A percentile compares a stretch with the other conserved stretches of the same genome.
Conservation (phyloP, 176 grass and related monocot genomes). For the Tillandsia leiboldiana region DNA sequence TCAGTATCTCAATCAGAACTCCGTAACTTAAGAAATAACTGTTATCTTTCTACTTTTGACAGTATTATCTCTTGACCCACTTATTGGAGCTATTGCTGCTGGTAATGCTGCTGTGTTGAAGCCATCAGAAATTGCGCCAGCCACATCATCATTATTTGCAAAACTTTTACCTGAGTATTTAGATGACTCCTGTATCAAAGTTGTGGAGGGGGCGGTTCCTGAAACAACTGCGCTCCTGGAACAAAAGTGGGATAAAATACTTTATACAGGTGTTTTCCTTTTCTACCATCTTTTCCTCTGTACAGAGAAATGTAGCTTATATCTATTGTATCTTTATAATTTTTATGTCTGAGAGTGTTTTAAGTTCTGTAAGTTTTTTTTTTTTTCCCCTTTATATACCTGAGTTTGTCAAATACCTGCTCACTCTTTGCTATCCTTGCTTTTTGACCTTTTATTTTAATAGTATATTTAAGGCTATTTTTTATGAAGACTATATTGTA, state of each 20-base stretch:
- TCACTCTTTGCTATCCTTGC: neutral
- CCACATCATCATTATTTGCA: constrained; percentile 61
- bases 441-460: constrained; percentile 3
- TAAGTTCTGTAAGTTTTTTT: neutral
- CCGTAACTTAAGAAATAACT: neutral
- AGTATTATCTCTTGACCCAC: constrained; percentile 78
- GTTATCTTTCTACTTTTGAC: constrained; percentile 1
- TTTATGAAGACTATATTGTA: no score
- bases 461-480: neutral
- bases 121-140: constrained; percentile 77
- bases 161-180: constrained; percentile 79
- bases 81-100: constrained; percentile 86
- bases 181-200: constrained; percentile 78
- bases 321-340: neutral
- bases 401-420: neutral
- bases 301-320: no score
- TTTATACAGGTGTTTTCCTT: constrained; percentile 71
- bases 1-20: neutral
- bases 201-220: constrained; percentile 55
- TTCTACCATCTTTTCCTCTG: neutral
- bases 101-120: constrained; percentile 80
- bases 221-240: constrained; percentile 72
- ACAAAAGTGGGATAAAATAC: constrained; percentile 92
- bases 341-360: constrained; percentile 5
- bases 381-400: neutral